Evolutionary conservation across 139 green algal species (phyloP), one percentile per base, ranked within the genome.

Genomic region (Chlamydomonas incerta): DNA sequence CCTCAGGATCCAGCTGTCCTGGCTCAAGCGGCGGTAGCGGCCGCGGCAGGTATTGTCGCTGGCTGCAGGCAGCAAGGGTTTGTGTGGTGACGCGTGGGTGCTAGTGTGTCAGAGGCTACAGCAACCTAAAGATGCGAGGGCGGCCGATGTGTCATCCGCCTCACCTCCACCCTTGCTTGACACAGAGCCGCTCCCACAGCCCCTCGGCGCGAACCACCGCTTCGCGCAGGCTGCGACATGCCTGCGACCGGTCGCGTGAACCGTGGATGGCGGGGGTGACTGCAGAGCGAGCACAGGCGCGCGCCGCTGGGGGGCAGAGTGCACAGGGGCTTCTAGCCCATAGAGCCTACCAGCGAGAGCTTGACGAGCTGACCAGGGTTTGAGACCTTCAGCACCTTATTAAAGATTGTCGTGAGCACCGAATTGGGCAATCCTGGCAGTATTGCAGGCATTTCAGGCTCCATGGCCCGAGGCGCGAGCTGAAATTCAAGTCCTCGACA

Each of bases 121-220:
- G 11, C 10, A 65, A 5, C 15, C 20, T 14, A 29, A 50, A 50
- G 57, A 8, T 21, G 20, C 26, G 10, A 34, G 13, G 29, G 26
- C 24, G 2, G 8, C 26, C 3, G 33, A 23, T 57, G 26, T 5
- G 11, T 3, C 26, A 14, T 46, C 1, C 18, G 11, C 15, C 65
- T 6, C 47, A 74, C 50, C 67, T 77, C 81, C 81, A 86, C 2
- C 81, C 81, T 18, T 80, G 81, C 1, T 26, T 50, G 24, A 71
- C 47, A 70, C 81, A 62, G 9, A 80, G 34, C 14, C 28, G 55
- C 55, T 71, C 68, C 81, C 81, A 86, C 55, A 86, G 28, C 24
- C 81, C 81, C 68, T 80, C 81, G 0, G 68, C 68, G 3, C 31
- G 33, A 1, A 33, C 18, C 2, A 69, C 23, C 1, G 66, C 50